Conservation (phyloP, 2,329 filamentous ascomycete species). For the Aspergillus viridinutans region DNA sequence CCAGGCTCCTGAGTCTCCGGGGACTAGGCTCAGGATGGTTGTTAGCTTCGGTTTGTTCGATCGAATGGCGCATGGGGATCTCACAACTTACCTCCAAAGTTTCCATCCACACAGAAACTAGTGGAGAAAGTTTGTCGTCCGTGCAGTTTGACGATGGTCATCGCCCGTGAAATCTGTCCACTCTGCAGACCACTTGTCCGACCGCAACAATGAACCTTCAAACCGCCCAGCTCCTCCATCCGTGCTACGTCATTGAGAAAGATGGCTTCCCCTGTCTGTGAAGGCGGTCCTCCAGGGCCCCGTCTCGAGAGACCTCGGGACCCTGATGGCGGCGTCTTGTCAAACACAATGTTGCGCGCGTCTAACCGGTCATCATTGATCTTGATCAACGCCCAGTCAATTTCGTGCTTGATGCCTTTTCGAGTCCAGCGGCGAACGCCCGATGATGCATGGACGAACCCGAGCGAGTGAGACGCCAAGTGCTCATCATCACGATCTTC, state of each 20-base stretch:
- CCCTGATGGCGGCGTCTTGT: constrained; percentile 15
- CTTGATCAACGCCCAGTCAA: constrained; percentile 90
- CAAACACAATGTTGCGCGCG: constrained; percentile 62
- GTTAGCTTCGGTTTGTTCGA: constrained; percentile 11
- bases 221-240: constrained; percentile 60
- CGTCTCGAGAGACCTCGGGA: constrained; percentile 34
- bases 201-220: constrained; percentile 82
- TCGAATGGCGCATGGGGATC: constrained; percentile 3
- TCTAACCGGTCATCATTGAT: constrained; percentile 70
- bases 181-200: constrained; percentile 79
- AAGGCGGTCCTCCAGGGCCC: constrained; percentile 49
- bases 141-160: constrained; percentile 82
- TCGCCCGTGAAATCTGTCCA: constrained; percentile 70
- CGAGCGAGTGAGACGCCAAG: constrained; percentile 73
- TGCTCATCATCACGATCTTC: constrained; percentile 77
- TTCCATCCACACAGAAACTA: constrained; percentile 60
- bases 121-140: constrained; percentile 77
- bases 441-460: constrained; percentile 82
- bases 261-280: constrained; percentile 32
- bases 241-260: constrained; percentile 55
- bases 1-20: constrained; percentile 92
- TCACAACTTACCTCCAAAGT: constrained; percentile 50
- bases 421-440: constrained; percentile 74
- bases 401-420: constrained; percentile 75
- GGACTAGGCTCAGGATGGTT: constrained; percentile 46